Evolutionary conservation across 2,329 filamentous ascomycete species (phyloP).

Genomic region (Cladosporium sp.): DNA sequence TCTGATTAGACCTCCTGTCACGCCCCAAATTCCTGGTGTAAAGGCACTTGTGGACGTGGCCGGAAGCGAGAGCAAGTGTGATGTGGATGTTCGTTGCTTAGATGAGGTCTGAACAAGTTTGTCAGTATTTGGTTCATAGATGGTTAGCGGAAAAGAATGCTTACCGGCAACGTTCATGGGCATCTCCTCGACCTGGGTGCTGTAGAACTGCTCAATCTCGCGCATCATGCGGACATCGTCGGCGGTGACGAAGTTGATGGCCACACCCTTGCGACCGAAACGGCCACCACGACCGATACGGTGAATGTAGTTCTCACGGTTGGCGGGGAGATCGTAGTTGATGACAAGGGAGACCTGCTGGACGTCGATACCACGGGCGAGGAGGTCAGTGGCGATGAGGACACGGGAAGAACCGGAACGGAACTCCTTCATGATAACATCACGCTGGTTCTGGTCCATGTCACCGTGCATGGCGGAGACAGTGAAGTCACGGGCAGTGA

Average conservation of each 20-base stretch:
- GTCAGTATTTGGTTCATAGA: background rate
- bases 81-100: slow-evolving; percentile 25
- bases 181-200: slow-evolving; percentile 99
- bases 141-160: slow-evolving; percentile 19
- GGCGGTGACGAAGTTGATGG: slow-evolving; percentile 98
- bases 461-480: slow-evolving; percentile 99
- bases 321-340: slow-evolving; percentile 97
- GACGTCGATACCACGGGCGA: slow-evolving; percentile 97
- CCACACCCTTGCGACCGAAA: slow-evolving; percentile 96
- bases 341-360: slow-evolving; percentile 98
- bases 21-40: slow-evolving; percentile 16
- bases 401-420: slow-evolving; percentile 93
- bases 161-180: slow-evolving; percentile 80
- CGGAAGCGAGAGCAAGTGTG: slow-evolving; percentile 17
- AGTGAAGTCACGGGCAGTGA: slow-evolving; percentile 90
- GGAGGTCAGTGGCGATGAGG: slow-evolving; percentile 94
- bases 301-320: slow-evolving; percentile 99
- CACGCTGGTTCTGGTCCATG: slow-evolving; percentile 97
- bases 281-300: slow-evolving; percentile 92
- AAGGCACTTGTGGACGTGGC: slow-evolving; percentile 20
- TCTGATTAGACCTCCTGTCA: background rate
- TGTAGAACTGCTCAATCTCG: slow-evolving; percentile 99
- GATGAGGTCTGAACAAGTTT: slow-evolving; percentile 43
- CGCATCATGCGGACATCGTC: slow-evolving; percentile 98
- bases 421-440: slow-evolving; percentile 99